Evolutionary conservation across 2,329 filamentous ascomycete genomes (phyloP).

Genomic region (Aspergillus pseudoviridinutans): DNA sequence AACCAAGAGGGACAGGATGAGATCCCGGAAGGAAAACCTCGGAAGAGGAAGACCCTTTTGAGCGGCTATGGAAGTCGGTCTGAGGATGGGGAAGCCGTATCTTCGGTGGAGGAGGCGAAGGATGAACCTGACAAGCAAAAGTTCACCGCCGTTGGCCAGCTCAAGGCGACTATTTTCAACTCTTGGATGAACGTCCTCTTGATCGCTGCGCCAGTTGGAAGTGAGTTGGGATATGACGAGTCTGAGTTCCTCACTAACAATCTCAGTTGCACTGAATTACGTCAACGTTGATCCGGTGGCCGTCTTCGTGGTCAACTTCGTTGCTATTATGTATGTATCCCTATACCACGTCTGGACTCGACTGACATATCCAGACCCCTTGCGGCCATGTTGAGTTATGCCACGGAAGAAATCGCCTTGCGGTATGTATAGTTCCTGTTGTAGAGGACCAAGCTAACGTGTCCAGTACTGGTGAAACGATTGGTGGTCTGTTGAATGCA

Average conservation of each 20-base stretch:
- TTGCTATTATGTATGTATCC: conserved; percentile 67
- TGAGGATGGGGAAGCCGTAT: conserved; percentile 9
- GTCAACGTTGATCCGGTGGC: conserved; percentile 55
- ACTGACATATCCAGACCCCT: conserved; percentile 51
- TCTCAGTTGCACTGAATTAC: conserved; percentile 62
- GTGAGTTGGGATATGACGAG: conserved; percentile 17
- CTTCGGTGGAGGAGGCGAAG: conserved; percentile 8
- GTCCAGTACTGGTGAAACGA: conserved; percentile 67
- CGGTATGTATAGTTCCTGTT: conserved; percentile 38
- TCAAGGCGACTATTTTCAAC: conserved; percentile 67
- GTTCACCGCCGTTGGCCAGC: conserved; percentile 38
- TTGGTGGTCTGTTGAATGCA: conserved; percentile 85
- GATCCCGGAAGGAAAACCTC: conserved; percentile 14
- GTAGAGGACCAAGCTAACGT: neutral
- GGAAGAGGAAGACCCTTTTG: conserved; percentile 23
- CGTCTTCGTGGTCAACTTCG: conserved; percentile 86
- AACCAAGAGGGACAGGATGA: conserved; percentile 12
- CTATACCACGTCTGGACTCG: neutral
- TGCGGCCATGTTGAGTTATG: conserved; percentile 79
- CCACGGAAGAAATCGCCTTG: conserved; percentile 80
- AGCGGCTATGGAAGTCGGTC: conserved; percentile 13
- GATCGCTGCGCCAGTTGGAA: conserved; percentile 72
- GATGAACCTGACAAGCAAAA: conserved; percentile 22
- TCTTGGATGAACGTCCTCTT: conserved; percentile 86
- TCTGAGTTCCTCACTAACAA: conserved; percentile 3